Conservation (phyloP, 495 filamentous ascomycete genomes). For the Trypethelium eluteriae region DNA sequence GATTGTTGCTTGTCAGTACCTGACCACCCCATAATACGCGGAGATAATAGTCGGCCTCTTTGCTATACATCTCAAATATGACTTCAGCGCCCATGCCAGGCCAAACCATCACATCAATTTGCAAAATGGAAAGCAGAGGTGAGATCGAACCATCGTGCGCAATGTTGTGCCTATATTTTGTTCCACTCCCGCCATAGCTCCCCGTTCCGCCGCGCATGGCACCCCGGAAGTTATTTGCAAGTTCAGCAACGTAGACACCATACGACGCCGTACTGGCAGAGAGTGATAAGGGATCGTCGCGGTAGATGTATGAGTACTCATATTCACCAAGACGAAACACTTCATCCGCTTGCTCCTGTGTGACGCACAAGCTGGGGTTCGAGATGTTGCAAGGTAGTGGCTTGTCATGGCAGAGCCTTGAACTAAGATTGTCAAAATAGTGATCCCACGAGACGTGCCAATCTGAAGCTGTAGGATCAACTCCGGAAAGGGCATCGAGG, state of each 20-base stretch:
- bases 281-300: constrained; percentile 50
- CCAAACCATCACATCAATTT: constrained; percentile 63
- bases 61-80: constrained; percentile 56
- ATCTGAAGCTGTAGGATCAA: constrained; percentile 43
- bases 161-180: constrained; percentile 57
- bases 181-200: constrained; percentile 26
- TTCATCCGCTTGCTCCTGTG: constrained; percentile 45
- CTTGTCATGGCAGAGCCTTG: constrained; percentile 57
- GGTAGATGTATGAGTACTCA: constrained; percentile 63
- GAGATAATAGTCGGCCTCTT: constrained; percentile 20
- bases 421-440: constrained; percentile 66
- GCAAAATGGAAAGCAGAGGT: constrained; percentile 54
- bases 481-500: constrained; percentile 54
- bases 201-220: constrained; percentile 15
- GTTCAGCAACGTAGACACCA: constrained; percentile 59
- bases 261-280: constrained; percentile 45
- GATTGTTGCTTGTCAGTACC: constrained; percentile 52
- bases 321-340: constrained; percentile 63
- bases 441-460: constrained; percentile 62
- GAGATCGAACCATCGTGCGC: constrained; percentile 63
- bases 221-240: constrained; percentile 50
- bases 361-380: constrained; percentile 48
- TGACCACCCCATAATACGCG: constrained; percentile 57
- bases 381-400: constrained; percentile 52
- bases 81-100: constrained; percentile 65